Percentiles rank a stretch among this genome's conserved stretches.
Evolutionary conservation across 306 rosid species (phyloP).

Genomic region (Begonia peltatifolia): DNA sequence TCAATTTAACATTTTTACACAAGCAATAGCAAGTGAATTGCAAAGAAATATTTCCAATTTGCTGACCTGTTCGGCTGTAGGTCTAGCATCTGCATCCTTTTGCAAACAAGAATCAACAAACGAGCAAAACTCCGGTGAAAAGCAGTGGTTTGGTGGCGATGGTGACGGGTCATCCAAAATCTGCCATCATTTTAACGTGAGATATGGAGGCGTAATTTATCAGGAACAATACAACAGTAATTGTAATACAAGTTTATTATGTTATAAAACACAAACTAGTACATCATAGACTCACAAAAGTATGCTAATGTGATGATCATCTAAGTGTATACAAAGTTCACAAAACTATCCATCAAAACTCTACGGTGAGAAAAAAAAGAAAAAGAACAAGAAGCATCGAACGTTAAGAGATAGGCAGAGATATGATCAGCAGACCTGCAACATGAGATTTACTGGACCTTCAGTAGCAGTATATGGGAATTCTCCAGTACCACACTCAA

Average conservation of each 20-base stretch:
- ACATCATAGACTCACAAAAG: too few species aligned
- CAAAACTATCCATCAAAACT: background rate
- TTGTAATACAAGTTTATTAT: too few species aligned
- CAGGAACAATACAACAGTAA: background rate
- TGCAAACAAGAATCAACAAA: constrained; percentile 83
- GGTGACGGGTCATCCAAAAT: constrained; percentile 96
- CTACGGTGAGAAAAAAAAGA: background rate
- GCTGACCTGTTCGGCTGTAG: constrained; percentile 87
- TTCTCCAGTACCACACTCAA: constrained; percentile 97
- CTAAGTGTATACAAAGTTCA: too few species aligned
- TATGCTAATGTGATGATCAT: too few species aligned
- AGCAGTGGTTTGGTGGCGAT: constrained; percentile 56
- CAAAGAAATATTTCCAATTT: constrained; percentile 5
- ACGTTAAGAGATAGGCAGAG: background rate
- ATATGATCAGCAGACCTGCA: constrained; percentile 46
- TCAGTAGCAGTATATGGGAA: constrained; percentile 86
- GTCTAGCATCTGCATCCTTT: constrained; percentile 77
- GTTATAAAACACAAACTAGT: too few species aligned
- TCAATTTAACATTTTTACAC: background rate
- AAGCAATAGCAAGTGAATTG: background rate
- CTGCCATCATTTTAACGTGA: constrained; percentile 21
- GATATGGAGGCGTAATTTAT: background rate
- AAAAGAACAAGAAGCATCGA: background rate
- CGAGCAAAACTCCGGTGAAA: constrained; percentile 86
- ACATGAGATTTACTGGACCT: constrained; percentile 94